Percentiles rank a stretch among this genome's conserved stretches.
Evolutionary conservation across 805 yeast genomes (phyloP).

Genomic region (Starmerella scarabaei): DNA sequence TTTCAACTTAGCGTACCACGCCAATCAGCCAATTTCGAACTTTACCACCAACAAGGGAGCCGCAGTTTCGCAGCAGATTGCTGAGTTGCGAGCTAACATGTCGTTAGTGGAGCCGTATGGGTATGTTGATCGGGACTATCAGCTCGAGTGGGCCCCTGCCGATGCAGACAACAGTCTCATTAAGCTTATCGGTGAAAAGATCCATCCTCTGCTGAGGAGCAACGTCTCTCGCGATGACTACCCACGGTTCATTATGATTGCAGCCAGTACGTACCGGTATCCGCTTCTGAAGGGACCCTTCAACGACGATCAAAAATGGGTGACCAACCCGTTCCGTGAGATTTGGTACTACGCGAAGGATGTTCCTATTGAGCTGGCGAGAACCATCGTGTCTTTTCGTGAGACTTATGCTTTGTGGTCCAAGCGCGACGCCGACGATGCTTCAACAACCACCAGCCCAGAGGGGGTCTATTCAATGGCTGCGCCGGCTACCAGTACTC

Average conservation of each 20-base stretch:
- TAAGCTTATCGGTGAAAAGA: constrained; percentile 41
- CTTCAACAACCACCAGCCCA: not conserved
- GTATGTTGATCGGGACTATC: constrained; percentile 49
- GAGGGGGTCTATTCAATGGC: not conserved
- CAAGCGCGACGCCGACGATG: constrained; percentile 1
- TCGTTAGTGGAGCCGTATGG: constrained; percentile 48
- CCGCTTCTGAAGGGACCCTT: constrained; percentile 77
- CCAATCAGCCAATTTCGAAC: constrained; percentile 25
- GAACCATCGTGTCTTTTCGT: constrained; percentile 45
- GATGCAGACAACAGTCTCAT: constrained; percentile 46
- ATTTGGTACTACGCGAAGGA: constrained; percentile 55
- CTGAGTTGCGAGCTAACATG: constrained; percentile 34
- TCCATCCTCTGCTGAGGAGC: constrained; percentile 34
- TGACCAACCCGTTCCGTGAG: constrained; percentile 75
- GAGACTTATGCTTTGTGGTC: constrained; percentile 13
- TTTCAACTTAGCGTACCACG: constrained; percentile 56
- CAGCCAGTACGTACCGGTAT: constrained; percentile 80
- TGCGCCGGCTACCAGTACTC: not conserved
- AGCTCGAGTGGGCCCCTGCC: constrained; percentile 53
- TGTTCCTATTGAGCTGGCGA: constrained; percentile 48
- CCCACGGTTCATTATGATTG: constrained; percentile 47
- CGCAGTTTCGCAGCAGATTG: constrained; percentile 35
- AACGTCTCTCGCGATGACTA: constrained; percentile 24
- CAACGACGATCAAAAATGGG: constrained; percentile 65
- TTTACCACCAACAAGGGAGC: constrained; percentile 49